These are phyloP conservation scores for Hygrocybe coccinea DNA, from an alignment of 768 basidiomycete genomes.

Conservation along the genomic window DNA sequence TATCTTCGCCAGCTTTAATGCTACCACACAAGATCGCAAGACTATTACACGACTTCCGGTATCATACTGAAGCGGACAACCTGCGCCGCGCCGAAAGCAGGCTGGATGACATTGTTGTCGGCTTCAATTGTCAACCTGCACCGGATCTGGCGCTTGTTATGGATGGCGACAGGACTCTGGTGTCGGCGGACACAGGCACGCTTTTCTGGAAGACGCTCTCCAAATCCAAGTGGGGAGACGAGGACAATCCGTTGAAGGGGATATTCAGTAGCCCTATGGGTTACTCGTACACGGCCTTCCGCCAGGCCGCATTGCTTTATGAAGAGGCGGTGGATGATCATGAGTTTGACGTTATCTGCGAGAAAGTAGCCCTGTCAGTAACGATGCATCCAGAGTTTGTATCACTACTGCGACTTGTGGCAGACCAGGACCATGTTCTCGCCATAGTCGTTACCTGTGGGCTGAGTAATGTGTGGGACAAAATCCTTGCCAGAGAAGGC, in stretches of 20 bases:
- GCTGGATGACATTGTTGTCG: slow-evolving; percentile 14
- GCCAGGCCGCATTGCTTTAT: slow-evolving; percentile 20
- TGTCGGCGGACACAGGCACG: slow-evolving; percentile 18
- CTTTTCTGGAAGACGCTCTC: slow-evolving; percentile 17
- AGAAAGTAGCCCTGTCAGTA: slow-evolving; percentile 14
- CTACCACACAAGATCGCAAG: slow-evolving; percentile 9
- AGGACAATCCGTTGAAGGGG: slow-evolving; percentile 15
- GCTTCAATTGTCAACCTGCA: neutral
- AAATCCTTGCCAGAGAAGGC: slow-evolving; percentile 14
- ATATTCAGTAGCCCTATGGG: slow-evolving; percentile 21
- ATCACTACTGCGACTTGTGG: slow-evolving; percentile 9
- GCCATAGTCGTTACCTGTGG: slow-evolving; percentile 18
- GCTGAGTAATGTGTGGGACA: slow-evolving; percentile 15
- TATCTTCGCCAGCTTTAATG: slow-evolving; percentile 5
- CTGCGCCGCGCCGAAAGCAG: slow-evolving; percentile 12
- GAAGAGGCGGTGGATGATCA: slow-evolving; percentile 12
- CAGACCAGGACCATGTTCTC: slow-evolving; percentile 9
- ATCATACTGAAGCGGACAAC: slow-evolving; percentile 15
- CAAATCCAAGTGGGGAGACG: slow-evolving; percentile 2
- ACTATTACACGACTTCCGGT: slow-evolving; percentile 15
- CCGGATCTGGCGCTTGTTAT: slow-evolving; percentile 16
- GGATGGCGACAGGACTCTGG: slow-evolving; percentile 21
- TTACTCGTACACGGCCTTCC: slow-evolving; percentile 22
- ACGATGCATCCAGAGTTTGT: slow-evolving; percentile 16
- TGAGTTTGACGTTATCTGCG: slow-evolving; percentile 16